Base-by-base conservation (phyloP, 108 stramenopile species). In the Cyclotella kingstonii region DNA sequence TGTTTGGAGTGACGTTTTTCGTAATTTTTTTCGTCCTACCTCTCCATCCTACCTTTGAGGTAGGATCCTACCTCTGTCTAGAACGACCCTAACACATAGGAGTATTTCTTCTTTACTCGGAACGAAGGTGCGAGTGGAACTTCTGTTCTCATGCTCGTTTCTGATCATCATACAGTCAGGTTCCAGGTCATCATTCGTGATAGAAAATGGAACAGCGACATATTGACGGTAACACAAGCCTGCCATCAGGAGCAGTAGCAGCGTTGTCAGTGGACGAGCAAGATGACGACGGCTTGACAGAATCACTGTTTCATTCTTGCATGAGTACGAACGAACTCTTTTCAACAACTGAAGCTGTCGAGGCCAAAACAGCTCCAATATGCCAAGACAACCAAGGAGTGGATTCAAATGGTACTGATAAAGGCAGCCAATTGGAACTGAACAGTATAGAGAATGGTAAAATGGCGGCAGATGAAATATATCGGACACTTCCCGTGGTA, bases 271-370 rank as follows among this genome's bases (percentile, higher is more conserved):
- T 14, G 2, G 12, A 18, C 28, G 46, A 17, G 9, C 55, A 55
- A 17, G 49, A 53, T 2, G 66, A 67, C 66, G 66, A 67, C 18
- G 52, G 21, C 2, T 45, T 35, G 0, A 42, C 29, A 29, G 45
- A 62, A 42, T 34, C 66, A 33, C 56, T 68, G 5, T 68, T 68
- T 41, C 50, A 68, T 56, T 68, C 67, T 56, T 68, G 67, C 57
- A 68, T 68, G 14, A 54, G 40, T 38, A 49, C 66, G 43, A 57
- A 14, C 34, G 55, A 41, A 40, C 31, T 46, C 18, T 45, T 33
- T 11, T 36, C 54, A 22, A 9, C 11, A 17, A 4, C 5, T 19
- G 54, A 51, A 9, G 17, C 29, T 2, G 5, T 5, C 1, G 30
- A 30, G 11, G 7, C 36, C 36, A 36, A 36, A n/a, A n/a, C n/a